Evolutionary conservation across 140 eudicot genomes (phyloP), one percentile per base, ranked within the genome.

Genomic region (Bidens hawaiensis): DNA sequence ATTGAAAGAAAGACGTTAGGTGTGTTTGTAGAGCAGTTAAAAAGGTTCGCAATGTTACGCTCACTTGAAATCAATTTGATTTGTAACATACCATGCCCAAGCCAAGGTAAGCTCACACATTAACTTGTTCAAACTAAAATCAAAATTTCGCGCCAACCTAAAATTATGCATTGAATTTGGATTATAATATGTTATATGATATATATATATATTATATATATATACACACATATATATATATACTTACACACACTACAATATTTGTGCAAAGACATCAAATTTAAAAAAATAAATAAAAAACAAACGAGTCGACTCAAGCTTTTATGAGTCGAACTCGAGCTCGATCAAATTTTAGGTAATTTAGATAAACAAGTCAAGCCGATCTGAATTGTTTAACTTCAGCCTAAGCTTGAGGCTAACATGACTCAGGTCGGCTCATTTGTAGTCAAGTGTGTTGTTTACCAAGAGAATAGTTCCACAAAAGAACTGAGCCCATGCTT

Each of bases 401-500:
- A 8, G n/a, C n/a, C n/a, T n/a, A n/a, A 30, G 34, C 34, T 0
- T 30, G 34, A 30, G 34, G 1, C 34, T 8, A 30, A 30, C 7
- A 0, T 30, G 34, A 8, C 34, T 30, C 34, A 8, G 34, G 4
- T 30, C 34, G 34, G 34, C 34, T 30, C 7, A 7, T 30, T 30
- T 30, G 6, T 7, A 30, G 34, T 7, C 34, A 0, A 30, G 34
- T 5, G 7, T 30, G n/a, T 34, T 34, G 6, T 21, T 60, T 76
- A 76, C 77, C 81, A 55, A 12, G 59, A 36, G 60, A 27, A 62
- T 70, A 76, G 40, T 47, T 48, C 81, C 85, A 80, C 24, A 9
- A 8, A 43, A 82, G 49, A 54, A 79, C 18, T 0, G 63, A 74
- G 16, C 77, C 80, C 9, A 53, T 66, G 3, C 42, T 57, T 17